Evolutionary conservation across 2,329 filamentous ascomycete genomes (phyloP).

Genomic region (Hyphodiscus sp.): DNA sequence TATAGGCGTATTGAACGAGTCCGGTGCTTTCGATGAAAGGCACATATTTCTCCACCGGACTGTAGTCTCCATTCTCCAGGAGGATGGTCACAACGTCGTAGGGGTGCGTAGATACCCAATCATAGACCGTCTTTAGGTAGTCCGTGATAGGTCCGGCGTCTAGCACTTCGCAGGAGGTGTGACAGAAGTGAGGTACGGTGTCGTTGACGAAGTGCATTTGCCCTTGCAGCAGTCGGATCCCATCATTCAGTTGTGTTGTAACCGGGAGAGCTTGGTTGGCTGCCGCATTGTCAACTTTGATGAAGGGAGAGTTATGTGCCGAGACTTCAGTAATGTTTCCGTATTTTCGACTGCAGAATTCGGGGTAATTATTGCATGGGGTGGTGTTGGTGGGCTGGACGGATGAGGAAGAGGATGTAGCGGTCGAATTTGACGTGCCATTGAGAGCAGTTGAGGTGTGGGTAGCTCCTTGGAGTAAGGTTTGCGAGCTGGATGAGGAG

Average conservation of each 20-base stretch:
- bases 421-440: slow-evolving; percentile 42
- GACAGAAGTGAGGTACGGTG: slow-evolving; percentile 66
- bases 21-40: slow-evolving; percentile 65
- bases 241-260: slow-evolving; percentile 68
- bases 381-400: slow-evolving; percentile 59
- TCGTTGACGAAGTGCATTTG: slow-evolving; percentile 57
- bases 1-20: slow-evolving; percentile 66
- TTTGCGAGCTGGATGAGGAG: slow-evolving; percentile 30
- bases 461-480: slow-evolving; percentile 31
- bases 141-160: slow-evolving; percentile 71
- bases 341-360: slow-evolving; percentile 71
- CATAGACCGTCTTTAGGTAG: slow-evolving; percentile 62
- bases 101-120: slow-evolving; percentile 70
- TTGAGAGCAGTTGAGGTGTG: slow-evolving; percentile 33
- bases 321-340: slow-evolving; percentile 75
- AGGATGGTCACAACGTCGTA: slow-evolving; percentile 86
- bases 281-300: slow-evolving; percentile 61
- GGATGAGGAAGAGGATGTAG: slow-evolving; percentile 37
- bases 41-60: slow-evolving; percentile 55
- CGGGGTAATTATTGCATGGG: slow-evolving; percentile 72
- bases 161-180: slow-evolving; percentile 75
- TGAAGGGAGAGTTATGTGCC: slow-evolving; percentile 78
- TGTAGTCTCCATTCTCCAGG: slow-evolving; percentile 76
- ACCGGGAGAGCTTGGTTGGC: slow-evolving; percentile 69
- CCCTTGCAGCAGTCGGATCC: slow-evolving; percentile 57